Base-by-base conservation (phyloP, 352 stramenopile species). In the Aphanomyces astaci region DNA sequence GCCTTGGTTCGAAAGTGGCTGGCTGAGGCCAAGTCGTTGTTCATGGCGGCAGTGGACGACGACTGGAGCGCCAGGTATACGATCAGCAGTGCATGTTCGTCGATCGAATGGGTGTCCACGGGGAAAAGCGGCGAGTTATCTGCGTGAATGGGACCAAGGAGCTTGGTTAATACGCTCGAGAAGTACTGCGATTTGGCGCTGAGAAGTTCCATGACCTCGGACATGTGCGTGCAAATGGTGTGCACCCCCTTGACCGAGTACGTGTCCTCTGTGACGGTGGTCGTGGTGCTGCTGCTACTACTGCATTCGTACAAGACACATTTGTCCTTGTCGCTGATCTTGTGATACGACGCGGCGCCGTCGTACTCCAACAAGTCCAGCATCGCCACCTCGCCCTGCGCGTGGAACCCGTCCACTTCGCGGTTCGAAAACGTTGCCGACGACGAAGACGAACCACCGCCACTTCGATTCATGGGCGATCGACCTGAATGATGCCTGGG, bases 81-180 rank as follows among this genome's bases (percentile, higher is more conserved):
- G 19, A 68, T 45, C 17, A 68, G 62, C 45, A 68, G 28, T 19
- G 62, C 62, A 33, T 68, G 40, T 45, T 68, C 62, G 62, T 68
- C 62, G 31, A 46, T 27, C 24, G 17, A 22, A 24, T 48, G 24
- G 17, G 30, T 39, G 28, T 31, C 48, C 33, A 60, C n/a, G 62
- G 62, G 28, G 51, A 52, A 43, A 13, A 68, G 31, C 15, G 36
- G 32, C 13, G 24, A 17, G 25, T 59, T 68, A 13, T 59, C 33
- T 1, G 62, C 62, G n/a, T 68, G 62, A 2, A 68, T 45, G 7
- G 39, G 39, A 9, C 62, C 62, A 7, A 68, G 48, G 4, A 68
- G 51, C 36, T 52, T 51, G 17, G 62, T 25, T 15, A 68, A 45
- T 17, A 68, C 48, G n/a, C 25, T 30, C 19, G 62, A 59, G 27